phyloP scores from a whole-genome alignment of 352 stramenopile species.

The Phytophthora capsici region DNA sequence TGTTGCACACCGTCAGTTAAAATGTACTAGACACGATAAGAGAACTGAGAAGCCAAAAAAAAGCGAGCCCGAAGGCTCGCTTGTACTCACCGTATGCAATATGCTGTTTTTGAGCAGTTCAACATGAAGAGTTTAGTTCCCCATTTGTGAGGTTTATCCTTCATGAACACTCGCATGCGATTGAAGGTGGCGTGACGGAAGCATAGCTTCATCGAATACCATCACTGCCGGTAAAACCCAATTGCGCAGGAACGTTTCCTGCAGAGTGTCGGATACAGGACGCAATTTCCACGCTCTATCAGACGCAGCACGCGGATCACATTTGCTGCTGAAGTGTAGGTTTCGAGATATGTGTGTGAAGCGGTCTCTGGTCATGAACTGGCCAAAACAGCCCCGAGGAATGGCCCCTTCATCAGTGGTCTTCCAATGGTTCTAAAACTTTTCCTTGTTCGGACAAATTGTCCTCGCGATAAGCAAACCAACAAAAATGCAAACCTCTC shows the following conservation, averaged over 20 bases:
- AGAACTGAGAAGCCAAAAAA: background rate
- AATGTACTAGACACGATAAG: background rate
- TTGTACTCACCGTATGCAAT: slow-evolving; percentile 8
- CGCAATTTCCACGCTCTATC: slow-evolving; percentile 19
- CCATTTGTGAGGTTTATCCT: slow-evolving; percentile 1
- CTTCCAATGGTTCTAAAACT: background rate
- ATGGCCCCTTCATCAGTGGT: slow-evolving; percentile 1
- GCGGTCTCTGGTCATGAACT: background rate
- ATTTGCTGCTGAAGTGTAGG: slow-evolving; percentile 28
- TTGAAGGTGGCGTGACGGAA: background rate
- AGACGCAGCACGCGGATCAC: background rate
- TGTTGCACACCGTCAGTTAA: background rate
- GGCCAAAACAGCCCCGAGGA: background rate
- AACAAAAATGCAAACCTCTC: background rate
- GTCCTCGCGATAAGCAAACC: background rate
- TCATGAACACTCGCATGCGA: slow-evolving; percentile 3
- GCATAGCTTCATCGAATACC: slow-evolving; percentile 4
- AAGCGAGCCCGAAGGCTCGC: background rate
- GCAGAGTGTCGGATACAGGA: slow-evolving; percentile 1
- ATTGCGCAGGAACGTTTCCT: slow-evolving; percentile 4
- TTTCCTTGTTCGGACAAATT: slow-evolving; percentile 2
- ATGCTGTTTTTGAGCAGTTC: background rate
- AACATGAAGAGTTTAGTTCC: slow-evolving; percentile 1
- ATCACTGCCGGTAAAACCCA: background rate
- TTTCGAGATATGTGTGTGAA: slow-evolving; percentile 6